These are phyloP conservation scores for Colletotrichum cordylinicola DNA, from an alignment of 2,329 filamentous ascomycete species.

Conservation along the genomic window DNA sequence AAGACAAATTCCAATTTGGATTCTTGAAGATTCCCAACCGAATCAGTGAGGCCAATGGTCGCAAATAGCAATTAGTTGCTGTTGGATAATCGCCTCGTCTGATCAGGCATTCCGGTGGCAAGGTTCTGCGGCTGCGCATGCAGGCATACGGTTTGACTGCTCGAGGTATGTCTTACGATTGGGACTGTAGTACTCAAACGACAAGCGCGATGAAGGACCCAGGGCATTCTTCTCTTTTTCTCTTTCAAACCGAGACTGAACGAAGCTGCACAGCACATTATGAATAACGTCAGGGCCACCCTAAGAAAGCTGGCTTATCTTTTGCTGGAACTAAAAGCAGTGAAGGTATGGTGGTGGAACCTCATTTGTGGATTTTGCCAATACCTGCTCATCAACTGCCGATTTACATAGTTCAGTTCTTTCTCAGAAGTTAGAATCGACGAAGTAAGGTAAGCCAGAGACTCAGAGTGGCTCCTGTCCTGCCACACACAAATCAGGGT, in stretches of 20 bases:
- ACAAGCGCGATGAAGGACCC: background rate
- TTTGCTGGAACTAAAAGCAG: background rate
- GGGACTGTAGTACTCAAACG: background rate
- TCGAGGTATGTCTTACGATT: background rate
- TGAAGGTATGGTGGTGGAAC: background rate
- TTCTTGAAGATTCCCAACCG: background rate
- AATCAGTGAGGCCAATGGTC: background rate
- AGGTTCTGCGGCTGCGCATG: background rate
- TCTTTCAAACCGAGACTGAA: too few species aligned
- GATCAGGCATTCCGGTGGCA: rapidly evolving
- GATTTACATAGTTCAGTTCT: background rate
- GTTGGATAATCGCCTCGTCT: background rate
- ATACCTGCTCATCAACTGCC: background rate
- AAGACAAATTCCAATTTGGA: too few species aligned
- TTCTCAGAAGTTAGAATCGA: rapidly evolving
- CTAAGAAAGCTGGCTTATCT: background rate
- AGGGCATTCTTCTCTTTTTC: too few species aligned
- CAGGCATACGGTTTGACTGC: background rate
- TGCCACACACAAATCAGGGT: too few species aligned
- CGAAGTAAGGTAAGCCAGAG: background rate
- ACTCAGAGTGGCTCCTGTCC: background rate
- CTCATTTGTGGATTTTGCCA: background rate
- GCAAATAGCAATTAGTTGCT: rapidly evolving
- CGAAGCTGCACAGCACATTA: too few species aligned
- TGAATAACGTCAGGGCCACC: background rate